A percentile compares a stretch with the other conserved stretches of the same genome.
Evolutionary conservation across 2,329 filamentous ascomycete genomes (phyloP).

Genomic region (Rasamsonia emersonii): DNA sequence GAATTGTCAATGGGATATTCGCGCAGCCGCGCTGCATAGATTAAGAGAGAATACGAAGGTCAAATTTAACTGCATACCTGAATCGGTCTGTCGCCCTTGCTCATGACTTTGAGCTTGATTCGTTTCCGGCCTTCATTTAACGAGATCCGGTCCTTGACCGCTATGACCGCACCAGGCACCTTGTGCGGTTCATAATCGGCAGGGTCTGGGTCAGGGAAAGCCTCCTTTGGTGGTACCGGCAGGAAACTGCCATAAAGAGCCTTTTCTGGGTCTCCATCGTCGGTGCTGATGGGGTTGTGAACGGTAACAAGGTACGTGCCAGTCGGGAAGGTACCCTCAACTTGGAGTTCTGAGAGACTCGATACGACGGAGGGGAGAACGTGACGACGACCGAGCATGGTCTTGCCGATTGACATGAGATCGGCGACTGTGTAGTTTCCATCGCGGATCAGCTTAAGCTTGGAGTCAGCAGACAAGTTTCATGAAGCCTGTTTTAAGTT

Average conservation of each 20-base stretch:
- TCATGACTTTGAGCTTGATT: constrained; percentile 68
- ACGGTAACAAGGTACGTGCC: constrained; percentile 94
- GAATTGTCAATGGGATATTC: too few relatives aligned
- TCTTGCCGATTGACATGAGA: constrained; percentile 84
- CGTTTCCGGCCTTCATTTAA: constrained; percentile 69
- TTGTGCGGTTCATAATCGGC: constrained; percentile 58
- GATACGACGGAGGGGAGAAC: constrained; percentile 74
- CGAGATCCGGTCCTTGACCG: constrained; percentile 58
- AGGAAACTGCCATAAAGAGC: constrained; percentile 89
- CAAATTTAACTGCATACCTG: constrained; percentile 60
- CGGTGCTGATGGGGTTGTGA: constrained; percentile 75
- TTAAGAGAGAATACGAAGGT: neutral
- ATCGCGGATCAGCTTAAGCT: constrained; percentile 74
- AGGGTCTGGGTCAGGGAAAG: constrained; percentile 59
- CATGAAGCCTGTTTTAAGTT: constrained; percentile 4
- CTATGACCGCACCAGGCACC: constrained; percentile 72
- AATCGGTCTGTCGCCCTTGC: constrained; percentile 79
- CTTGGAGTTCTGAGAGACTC: constrained; percentile 75
- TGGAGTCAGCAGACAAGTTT: constrained; percentile 2
- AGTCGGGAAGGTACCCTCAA: constrained; percentile 85
- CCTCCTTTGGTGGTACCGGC: constrained; percentile 60
- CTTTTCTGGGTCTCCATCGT: constrained; percentile 77
- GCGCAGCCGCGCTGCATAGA: neutral
- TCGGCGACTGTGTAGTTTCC: constrained; percentile 84
- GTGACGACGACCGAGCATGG: constrained; percentile 87